These are phyloP conservation scores for Sugiyamaella xylanicola DNA, from an alignment of 1,139 yeast species.

Conservation along the genomic window DNA sequence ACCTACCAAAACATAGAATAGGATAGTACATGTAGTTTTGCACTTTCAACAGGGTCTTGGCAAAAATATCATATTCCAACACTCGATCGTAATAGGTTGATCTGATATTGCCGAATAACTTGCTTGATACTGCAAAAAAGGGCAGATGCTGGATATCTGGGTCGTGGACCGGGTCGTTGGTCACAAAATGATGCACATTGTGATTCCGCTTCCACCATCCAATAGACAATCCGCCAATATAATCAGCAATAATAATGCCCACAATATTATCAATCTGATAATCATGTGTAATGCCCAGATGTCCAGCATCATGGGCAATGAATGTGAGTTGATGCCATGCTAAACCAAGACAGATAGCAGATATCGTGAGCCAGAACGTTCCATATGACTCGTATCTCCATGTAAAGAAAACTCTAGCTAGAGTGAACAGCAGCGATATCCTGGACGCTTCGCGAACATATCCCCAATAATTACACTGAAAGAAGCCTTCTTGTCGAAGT, in stretches of 20 bases:
- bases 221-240: slow-evolving; percentile 80
- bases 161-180: slow-evolving; percentile 91
- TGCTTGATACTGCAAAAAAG: slow-evolving; percentile 80
- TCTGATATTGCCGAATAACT: slow-evolving; percentile 66
- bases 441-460: slow-evolving; percentile 69
- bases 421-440: slow-evolving; percentile 55
- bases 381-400: slow-evolving; percentile 26
- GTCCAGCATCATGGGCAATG: slow-evolving; percentile 90
- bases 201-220: slow-evolving; percentile 97
- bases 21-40: slow-evolving; percentile 79
- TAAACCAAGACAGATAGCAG: slow-evolving; percentile 69
- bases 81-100: slow-evolving; percentile 77
- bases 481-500: slow-evolving; percentile 60
- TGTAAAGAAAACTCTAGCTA: slow-evolving; percentile 52
- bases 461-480: slow-evolving; percentile 71
- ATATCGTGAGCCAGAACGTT: slow-evolving; percentile 47
- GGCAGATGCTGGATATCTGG: slow-evolving; percentile 95
- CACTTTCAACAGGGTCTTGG: slow-evolving; percentile 57
- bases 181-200: slow-evolving; percentile 83
- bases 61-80: slow-evolving; percentile 67
- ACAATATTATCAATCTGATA: slow-evolving; percentile 75
- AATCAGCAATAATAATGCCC: slow-evolving; percentile 75
- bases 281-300: slow-evolving; percentile 76
- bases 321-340: slow-evolving; percentile 93
- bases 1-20: slow-evolving; percentile 78